Percentiles rank a stretch among this genome's conserved stretches.
These are phyloP conservation scores for Cyclotella cryptica DNA, from an alignment of 108 stramenopile species.

Conservation along the genomic window DNA sequence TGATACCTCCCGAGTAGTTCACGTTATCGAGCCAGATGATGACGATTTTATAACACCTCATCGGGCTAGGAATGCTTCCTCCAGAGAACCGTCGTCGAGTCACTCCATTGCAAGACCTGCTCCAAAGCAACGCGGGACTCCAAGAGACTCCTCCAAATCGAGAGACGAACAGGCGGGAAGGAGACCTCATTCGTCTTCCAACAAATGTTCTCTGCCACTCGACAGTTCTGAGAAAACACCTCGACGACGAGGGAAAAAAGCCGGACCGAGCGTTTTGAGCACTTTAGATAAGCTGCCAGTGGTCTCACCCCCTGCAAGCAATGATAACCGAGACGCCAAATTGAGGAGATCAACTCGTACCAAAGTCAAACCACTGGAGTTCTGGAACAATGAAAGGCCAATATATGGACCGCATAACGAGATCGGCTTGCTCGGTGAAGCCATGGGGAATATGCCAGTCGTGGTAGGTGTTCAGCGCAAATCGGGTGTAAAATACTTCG, in stretches of 20 bases:
- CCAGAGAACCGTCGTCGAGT: too few species aligned
- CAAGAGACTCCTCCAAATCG: too few species aligned
- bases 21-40: neutral
- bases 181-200: too few species aligned
- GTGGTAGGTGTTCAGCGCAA: conserved; percentile 4
- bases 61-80: neutral
- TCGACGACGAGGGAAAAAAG: too few species aligned
- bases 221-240: too few species aligned
- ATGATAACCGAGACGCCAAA: neutral
- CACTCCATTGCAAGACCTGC: too few species aligned
- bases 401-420: neutral
- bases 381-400: conserved; percentile 2
- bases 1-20: neutral
- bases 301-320: neutral
- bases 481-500: neutral
- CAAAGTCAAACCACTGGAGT: neutral
- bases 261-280: too few species aligned
- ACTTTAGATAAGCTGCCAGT: too few species aligned
- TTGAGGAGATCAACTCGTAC: neutral
- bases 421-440: neutral
- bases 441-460: conserved; percentile 8
- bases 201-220: too few species aligned
- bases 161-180: too few species aligned
- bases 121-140: too few species aligned
- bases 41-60: neutral